These are phyloP conservation scores for Suillus sp. DNA, from an alignment of 768 basidiomycete genomes.

Conservation along the genomic window DNA sequence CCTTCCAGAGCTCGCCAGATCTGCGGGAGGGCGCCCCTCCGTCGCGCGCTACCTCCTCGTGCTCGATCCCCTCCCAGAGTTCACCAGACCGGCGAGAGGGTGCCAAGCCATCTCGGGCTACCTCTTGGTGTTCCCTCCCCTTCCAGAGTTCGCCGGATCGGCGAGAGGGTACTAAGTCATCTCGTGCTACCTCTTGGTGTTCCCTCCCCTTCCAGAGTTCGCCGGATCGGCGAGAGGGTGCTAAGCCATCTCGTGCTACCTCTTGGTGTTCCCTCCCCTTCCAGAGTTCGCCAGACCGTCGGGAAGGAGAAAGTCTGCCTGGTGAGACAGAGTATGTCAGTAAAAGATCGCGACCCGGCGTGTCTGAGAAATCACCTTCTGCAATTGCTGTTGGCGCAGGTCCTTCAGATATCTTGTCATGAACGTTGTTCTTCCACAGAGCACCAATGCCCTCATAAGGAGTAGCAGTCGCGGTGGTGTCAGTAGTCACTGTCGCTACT, in stretches of 20 bases:
- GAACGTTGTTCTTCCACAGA: constrained; percentile 25
- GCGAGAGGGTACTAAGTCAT: not conserved
- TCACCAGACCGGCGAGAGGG: not conserved
- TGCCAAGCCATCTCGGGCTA: not conserved
- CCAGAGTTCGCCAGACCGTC: not conserved
- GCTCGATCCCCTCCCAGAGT: not conserved
- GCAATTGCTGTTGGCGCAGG: not conserved
- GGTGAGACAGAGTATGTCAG: not conserved
- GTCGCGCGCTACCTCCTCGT: not conserved
- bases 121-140: not conserved
- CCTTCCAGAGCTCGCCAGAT: not conserved
- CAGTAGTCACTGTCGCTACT: not conserved
- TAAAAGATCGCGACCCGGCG: not conserved
- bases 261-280: not conserved
- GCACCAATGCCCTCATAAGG: too few relatives aligned
- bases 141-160: constrained; percentile 4
- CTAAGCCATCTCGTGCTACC: not conserved
- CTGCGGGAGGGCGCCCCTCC: not conserved
- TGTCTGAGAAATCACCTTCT: not conserved
- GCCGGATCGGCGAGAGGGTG: not conserved
- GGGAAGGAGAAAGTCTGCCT: not conserved
- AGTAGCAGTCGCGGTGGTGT: not conserved
- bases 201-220: constrained; percentile 1
- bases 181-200: not conserved
- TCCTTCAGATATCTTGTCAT: constrained; percentile 18